Conservation (phyloP, 2,329 filamentous ascomycete genomes). For the Botrytis aclada region DNA sequence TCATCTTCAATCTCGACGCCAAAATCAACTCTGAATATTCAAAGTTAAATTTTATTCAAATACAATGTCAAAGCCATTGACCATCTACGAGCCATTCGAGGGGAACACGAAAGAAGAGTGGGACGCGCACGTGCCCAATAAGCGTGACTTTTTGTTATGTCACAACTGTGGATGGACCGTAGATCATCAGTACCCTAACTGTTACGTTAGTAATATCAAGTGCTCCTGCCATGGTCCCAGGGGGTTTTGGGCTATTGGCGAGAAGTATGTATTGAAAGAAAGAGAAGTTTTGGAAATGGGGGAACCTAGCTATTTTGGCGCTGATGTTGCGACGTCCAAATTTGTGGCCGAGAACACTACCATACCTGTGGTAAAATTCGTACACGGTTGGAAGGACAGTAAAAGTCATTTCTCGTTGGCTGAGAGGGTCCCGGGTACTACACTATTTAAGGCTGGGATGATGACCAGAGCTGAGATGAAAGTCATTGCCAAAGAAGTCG, state of each 20-base stretch:
- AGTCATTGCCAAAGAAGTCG: conserved; percentile 4
- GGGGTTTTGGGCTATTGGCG: neutral
- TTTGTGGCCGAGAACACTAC: neutral
- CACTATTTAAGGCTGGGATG: neutral
- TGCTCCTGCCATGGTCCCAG: neutral
- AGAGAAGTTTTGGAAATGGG: neutral
- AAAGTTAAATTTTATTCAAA: neutral
- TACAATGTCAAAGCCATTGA: neutral
- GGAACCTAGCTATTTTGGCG: neutral
- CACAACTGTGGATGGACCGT: neutral
- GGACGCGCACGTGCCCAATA: neutral
- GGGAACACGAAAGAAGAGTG: neutral
- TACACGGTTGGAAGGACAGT: neutral
- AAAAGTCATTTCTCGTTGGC: neutral
- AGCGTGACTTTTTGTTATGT: neutral
- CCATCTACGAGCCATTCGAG: neutral
- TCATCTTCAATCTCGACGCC: neutral
- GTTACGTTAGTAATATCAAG: neutral
- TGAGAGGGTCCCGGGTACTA: neutral
- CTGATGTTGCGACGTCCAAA: neutral
- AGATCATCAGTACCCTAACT: accelerated
- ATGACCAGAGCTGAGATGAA: accelerated
- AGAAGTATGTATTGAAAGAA: neutral
- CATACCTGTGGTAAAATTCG: neutral
- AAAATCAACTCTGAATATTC: neutral